Percentiles rank a stretch among this genome's conserved stretches.
These are phyloP conservation scores for Auriculariales sp. DNA, from an alignment of 768 basidiomycete species.

Conservation along the genomic window DNA sequence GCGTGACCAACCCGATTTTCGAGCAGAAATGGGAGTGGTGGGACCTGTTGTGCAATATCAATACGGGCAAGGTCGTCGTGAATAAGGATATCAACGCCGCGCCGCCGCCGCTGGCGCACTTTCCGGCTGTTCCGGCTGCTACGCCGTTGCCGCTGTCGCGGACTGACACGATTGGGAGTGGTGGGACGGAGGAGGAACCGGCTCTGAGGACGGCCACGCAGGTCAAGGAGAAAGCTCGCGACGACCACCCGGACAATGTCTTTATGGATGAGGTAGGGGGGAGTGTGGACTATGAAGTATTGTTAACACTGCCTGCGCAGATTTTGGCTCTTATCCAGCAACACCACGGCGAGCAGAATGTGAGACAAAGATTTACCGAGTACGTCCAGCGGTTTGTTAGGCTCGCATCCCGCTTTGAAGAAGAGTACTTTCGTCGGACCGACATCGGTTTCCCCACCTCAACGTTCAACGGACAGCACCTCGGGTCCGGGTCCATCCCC, in stretches of 20 bases:
- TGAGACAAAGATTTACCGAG: slow-evolving; percentile 80
- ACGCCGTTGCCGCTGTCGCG: slow-evolving; percentile 20
- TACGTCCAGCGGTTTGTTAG: slow-evolving; percentile 80
- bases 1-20: slow-evolving; percentile 95
- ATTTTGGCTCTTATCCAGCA: slow-evolving; percentile 76
- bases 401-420: slow-evolving; percentile 83
- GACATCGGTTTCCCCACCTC: slow-evolving; percentile 56
- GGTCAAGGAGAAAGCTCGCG: slow-evolving; percentile 23
- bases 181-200: slow-evolving; percentile 52
- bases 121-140: slow-evolving; percentile 31
- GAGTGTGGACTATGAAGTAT: not conserved
- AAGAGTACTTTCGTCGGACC: slow-evolving; percentile 57
- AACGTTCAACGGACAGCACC: slow-evolving; percentile 35
- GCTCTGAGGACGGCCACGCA: slow-evolving; percentile 27
- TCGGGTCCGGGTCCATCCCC: slow-evolving; percentile 78
- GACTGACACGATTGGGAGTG: slow-evolving; percentile 10
- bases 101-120: slow-evolving; percentile 14
- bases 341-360: slow-evolving; percentile 81
- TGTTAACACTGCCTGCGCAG: slow-evolving; percentile 23
- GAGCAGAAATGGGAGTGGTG: slow-evolving; percentile 63
- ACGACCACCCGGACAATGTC: slow-evolving; percentile 53
- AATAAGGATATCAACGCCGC: slow-evolving; percentile 62
- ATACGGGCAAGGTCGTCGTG: slow-evolving; percentile 72
- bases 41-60: slow-evolving; percentile 90
- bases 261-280: slow-evolving; percentile 87